These are phyloP conservation scores for Paxillus involutus DNA, from an alignment of 768 basidiomycete genomes.

Conservation along the genomic window DNA sequence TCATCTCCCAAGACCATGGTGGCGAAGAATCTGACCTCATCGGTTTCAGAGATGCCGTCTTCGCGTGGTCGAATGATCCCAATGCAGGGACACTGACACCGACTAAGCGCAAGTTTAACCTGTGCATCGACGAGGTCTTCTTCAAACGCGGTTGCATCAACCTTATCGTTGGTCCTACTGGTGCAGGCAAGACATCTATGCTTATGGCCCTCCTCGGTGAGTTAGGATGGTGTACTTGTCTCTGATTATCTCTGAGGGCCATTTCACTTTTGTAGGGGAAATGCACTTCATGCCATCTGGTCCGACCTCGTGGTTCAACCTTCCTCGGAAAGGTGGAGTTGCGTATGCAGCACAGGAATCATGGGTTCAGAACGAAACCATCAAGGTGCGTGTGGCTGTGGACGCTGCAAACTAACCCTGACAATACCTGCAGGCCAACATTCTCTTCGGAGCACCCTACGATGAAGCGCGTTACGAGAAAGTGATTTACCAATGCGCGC, in stretches of 20 bases:
- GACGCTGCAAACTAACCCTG: not conserved
- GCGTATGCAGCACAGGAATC: slow-evolving; percentile 84
- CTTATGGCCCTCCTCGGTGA: slow-evolving; percentile 60
- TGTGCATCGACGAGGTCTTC: slow-evolving; percentile 51
- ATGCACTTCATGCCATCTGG: slow-evolving; percentile 59
- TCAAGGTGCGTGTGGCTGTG: slow-evolving; percentile 38
- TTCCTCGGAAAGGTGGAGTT: slow-evolving; percentile 68
- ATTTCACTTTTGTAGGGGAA: slow-evolving; percentile 34
- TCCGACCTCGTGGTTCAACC: slow-evolving; percentile 62
- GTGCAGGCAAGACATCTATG: slow-evolving; percentile 62
- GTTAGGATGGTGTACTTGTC: not conserved
- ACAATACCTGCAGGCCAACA: slow-evolving; percentile 39
- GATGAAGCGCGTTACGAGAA: slow-evolving; percentile 43
- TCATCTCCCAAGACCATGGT: slow-evolving; percentile 5
- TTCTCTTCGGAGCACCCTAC: slow-evolving; percentile 41
- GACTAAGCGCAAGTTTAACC: slow-evolving; percentile 42
- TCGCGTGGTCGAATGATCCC: slow-evolving; percentile 44
- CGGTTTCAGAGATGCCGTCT: slow-evolving; percentile 54
- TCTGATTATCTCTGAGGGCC: not conserved
- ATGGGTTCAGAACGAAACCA: slow-evolving; percentile 83
- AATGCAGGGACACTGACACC: slow-evolving; percentile 10
- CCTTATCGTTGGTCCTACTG: slow-evolving; percentile 59
- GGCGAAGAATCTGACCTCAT: slow-evolving; percentile 33
- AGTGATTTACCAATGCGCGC: slow-evolving; percentile 40
- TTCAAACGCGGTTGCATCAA: slow-evolving; percentile 58